Percentiles rank a stretch among this genome's conserved stretches.
phyloP scores from a whole-genome alignment of 371 early-diverging fungal species.

The Actinomortierella wolfii region DNA sequence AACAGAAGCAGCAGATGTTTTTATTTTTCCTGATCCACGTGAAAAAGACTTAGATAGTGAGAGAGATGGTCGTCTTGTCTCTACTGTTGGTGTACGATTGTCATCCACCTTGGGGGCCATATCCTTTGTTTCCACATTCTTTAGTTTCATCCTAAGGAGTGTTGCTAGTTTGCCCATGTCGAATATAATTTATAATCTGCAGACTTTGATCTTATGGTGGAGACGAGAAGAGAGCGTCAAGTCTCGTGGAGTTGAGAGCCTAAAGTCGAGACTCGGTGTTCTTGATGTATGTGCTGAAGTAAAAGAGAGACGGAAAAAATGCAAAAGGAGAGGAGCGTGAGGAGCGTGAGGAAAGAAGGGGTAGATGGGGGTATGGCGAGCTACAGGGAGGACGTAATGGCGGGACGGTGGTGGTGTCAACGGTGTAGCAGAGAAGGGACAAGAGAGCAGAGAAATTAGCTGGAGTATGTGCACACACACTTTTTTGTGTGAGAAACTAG shows the following conservation, averaged over 20 bases:
- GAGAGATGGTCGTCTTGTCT: neutral
- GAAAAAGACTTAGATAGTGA: conserved; percentile 4
- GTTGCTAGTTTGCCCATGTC: conserved; percentile 23
- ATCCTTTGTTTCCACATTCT: no score
- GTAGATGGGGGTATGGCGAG: neutral
- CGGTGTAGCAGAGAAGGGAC: no score
- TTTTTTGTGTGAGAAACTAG: no score
- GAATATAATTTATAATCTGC: neutral
- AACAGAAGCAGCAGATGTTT: conserved; percentile 8
- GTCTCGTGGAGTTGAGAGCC: neutral
- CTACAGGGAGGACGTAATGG: no score
- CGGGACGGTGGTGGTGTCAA: no score
- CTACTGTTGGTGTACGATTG: neutral
- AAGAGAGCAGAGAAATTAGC: no score
- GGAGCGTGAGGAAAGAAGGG: conserved; percentile 1
- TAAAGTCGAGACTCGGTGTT: conserved; percentile 1
- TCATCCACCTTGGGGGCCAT: conserved; percentile 14
- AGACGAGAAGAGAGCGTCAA: neutral
- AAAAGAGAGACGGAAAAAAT: neutral
- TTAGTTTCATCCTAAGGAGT: conserved; percentile 21
- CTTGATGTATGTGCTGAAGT: neutral
- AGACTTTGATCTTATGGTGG: neutral
- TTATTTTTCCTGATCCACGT: conserved; percentile 3
- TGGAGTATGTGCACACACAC: no score
- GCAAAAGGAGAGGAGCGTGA: neutral